Evolutionary conservation across 2,329 filamentous ascomycete species (phyloP).

Genomic region (Phyllosticta citrichinensis): DNA sequence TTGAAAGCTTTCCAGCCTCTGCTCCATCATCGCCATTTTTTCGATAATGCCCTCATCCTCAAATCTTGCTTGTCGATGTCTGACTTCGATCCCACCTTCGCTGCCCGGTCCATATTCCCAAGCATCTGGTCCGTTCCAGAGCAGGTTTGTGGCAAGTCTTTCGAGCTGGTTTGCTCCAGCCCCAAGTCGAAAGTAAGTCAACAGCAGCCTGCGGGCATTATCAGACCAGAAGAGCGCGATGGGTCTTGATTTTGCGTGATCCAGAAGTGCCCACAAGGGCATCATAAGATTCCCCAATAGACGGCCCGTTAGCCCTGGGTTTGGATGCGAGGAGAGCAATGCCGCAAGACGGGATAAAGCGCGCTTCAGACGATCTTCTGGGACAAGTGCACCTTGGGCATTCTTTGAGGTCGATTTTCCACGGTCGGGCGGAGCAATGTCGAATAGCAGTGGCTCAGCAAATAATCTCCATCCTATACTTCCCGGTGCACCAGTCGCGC

Average conservation of each 20-base stretch:
- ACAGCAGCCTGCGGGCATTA: conserved; percentile 40
- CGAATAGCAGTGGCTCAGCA: conserved; percentile 46
- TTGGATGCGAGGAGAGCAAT: conserved; percentile 54
- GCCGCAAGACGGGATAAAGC: conserved; percentile 47
- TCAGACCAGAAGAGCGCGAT: conserved; percentile 34
- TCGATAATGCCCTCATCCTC: conserved; percentile 80
- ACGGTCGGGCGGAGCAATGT: conserved; percentile 33
- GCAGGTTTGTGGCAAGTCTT: conserved; percentile 43
- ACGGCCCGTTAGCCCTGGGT: conserved; percentile 54
- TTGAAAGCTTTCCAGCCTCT: conserved; percentile 18
- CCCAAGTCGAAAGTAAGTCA: conserved; percentile 48
- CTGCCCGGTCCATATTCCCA: conserved; percentile 46
- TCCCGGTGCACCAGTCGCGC: conserved; percentile 54
- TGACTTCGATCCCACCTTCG: conserved; percentile 45
- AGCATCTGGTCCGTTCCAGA: conserved; percentile 41
- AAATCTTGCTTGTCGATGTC: conserved; percentile 64
- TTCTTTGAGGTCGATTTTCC: not conserved
- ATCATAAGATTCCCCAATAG: conserved; percentile 49
- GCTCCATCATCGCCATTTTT: conserved; percentile 21
- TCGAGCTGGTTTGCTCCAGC: conserved; percentile 42
- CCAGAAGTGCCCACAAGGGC: conserved; percentile 54
- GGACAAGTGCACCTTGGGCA: conserved; percentile 22
- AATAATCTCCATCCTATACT: conserved; percentile 51
- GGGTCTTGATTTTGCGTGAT: conserved; percentile 33
- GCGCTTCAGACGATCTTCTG: conserved; percentile 37